Evolutionary conservation across 208 protist genomes (phyloP).

Genomic region (Leishmania arabica): DNA sequence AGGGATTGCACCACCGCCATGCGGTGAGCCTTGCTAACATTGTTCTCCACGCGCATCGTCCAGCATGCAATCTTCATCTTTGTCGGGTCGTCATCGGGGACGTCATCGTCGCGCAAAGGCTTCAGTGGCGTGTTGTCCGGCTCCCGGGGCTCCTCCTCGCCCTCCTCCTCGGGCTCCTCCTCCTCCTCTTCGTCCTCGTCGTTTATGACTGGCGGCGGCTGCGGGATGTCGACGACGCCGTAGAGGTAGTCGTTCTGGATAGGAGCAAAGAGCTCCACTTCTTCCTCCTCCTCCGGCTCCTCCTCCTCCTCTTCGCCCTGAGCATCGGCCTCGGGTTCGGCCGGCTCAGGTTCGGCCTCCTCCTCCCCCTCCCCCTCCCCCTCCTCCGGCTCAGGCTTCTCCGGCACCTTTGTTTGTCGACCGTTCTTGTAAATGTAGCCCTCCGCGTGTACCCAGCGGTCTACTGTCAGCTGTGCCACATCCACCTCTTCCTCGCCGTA

Average conservation of each 20-base stretch:
- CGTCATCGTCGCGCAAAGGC: conserved; percentile 76
- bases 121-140: conserved; percentile 80
- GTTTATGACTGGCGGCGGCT: conserved; percentile 77
- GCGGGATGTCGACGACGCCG: conserved; percentile 83
- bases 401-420: conserved; percentile 89
- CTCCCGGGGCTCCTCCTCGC: conserved; percentile 52
- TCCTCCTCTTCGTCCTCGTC: conserved; percentile 86
- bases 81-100: conserved; percentile 83
- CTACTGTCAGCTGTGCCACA: conserved; percentile 70
- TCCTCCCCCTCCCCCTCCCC: conserved; percentile 51
- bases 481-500: conserved; percentile 81
- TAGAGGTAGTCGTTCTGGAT: conserved; percentile 82
- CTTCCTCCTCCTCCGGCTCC: conserved; percentile 77
- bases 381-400: conserved; percentile 79
- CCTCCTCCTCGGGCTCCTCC: conserved; percentile 51
- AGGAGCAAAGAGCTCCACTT: conserved; percentile 85
- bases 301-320: conserved; percentile 65
- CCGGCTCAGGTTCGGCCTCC: conserved; percentile 56
- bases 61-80: conserved; percentile 88
- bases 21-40: conserved; percentile 81
- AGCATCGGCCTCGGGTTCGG: conserved; percentile 62
- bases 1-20: conserved; percentile 86
- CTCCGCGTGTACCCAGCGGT: conserved; percentile 92
- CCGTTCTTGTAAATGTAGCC: conserved; percentile 87
- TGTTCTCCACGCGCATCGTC: conserved; percentile 79